These are phyloP conservation scores for Exophiala spinifera DNA, from an alignment of 2,329 filamentous ascomycete species.

Conservation along the genomic window DNA sequence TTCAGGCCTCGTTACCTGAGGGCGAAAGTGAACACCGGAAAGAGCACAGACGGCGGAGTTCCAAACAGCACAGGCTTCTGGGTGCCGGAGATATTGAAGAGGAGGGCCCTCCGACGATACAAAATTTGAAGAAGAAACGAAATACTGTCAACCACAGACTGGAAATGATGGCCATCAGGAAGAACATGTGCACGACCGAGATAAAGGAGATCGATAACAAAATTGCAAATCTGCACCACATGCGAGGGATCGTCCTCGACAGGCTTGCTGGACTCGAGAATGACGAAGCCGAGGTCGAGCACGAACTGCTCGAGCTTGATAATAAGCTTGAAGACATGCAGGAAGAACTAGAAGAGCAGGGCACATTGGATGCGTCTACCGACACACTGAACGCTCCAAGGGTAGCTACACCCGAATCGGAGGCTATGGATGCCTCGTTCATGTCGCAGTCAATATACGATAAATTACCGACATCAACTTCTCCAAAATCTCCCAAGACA, in stretches of 20 bases:
- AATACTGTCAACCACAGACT: conserved; percentile 76
- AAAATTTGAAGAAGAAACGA: conserved; percentile 75
- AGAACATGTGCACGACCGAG: conserved; percentile 96
- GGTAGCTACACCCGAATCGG: conserved; percentile 47
- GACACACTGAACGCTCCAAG: conserved; percentile 32
- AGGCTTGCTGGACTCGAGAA: conserved; percentile 81
- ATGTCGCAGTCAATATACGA: conserved; percentile 99
- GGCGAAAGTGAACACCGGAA: conserved; percentile 61
- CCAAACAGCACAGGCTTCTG: conserved; percentile 73
- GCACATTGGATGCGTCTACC: conserved; percentile 32
- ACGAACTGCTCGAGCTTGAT: conserved; percentile 66
- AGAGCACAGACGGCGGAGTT: conserved; percentile 64
- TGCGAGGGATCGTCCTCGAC: conserved; percentile 89
- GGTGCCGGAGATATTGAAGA: conserved; percentile 57
- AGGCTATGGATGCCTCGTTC: conserved; percentile 61
- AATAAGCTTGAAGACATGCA: conserved; percentile 62
- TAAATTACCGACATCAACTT: conserved; percentile 63
- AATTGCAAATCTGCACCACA: conserved; percentile 85
- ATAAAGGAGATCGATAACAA: conserved; percentile 97
- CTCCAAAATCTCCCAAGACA: conserved; percentile 49
- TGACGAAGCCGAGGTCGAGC: conserved; percentile 85
- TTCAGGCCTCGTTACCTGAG: conserved; percentile 84
- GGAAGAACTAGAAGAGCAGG: conserved; percentile 51
- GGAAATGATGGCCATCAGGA: conserved; percentile 86
- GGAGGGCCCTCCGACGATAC: conserved; percentile 64